These are phyloP conservation scores for Morella rubra DNA, from an alignment of 306 rosid genomes.

Conservation along the genomic window DNA sequence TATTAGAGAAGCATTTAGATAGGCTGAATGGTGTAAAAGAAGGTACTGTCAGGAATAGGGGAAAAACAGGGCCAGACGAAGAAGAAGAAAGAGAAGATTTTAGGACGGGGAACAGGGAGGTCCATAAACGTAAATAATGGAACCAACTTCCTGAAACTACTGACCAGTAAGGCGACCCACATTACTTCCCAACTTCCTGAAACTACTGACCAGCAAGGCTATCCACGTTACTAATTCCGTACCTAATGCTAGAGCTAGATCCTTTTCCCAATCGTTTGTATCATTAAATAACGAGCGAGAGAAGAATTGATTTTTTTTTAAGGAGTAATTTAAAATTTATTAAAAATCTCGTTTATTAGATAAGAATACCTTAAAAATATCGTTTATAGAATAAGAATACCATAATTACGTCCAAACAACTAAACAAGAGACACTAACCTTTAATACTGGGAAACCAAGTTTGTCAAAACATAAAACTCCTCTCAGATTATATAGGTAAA, in stretches of 20 bases:
- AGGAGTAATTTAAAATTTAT: too few species aligned
- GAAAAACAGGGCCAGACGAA: too few species aligned
- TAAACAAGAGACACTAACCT: too few species aligned
- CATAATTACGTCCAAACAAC: too few species aligned
- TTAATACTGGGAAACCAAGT: too few species aligned
- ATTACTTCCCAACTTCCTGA: background rate
- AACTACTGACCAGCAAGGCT: constrained; percentile 10
- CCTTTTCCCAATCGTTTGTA: background rate
- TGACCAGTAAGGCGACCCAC: constrained; percentile 23
- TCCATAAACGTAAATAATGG: background rate
- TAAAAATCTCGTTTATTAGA: too few species aligned
- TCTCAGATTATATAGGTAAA: too few species aligned
- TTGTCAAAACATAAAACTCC: too few species aligned
- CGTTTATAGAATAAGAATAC: too few species aligned
- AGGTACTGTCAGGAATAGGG: background rate
- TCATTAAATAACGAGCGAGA: background rate
- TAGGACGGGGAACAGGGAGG: too few species aligned
- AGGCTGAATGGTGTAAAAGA: background rate
- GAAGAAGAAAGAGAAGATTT: too few species aligned
- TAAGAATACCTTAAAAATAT: too few species aligned
- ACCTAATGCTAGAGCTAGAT: background rate
- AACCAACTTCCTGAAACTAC: constrained; percentile 11
- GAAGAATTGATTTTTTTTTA: background rate
- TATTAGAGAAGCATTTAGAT: constrained; percentile 14
- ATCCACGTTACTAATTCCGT: constrained; percentile 11